Evolutionary conservation across 164 flowering plant genomes (phyloP).

Genomic region (Stephania japonica): DNA sequence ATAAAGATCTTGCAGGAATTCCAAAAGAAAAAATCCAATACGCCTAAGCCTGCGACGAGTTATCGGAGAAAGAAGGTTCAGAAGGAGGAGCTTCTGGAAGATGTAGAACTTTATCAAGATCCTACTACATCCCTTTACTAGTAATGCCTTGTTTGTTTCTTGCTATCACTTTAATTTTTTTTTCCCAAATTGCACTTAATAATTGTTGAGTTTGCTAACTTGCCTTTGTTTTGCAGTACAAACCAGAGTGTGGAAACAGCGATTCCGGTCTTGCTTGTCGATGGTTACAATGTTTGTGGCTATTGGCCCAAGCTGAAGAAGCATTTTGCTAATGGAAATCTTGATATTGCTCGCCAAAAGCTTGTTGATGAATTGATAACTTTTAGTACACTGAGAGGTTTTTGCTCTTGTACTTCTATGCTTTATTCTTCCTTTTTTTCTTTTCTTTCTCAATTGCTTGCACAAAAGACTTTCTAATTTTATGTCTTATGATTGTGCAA

Average conservation of each 20-base stretch:
- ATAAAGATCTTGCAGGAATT: constrained; percentile 46
- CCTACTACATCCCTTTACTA: constrained; percentile 72
- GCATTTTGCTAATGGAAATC: constrained; percentile 78
- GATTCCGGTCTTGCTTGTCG: constrained; percentile 93
- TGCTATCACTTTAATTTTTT: not conserved
- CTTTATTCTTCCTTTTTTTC: not conserved
- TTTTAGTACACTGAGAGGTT: constrained; percentile 77
- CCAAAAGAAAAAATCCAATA: constrained; percentile 48
- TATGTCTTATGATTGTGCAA: not conserved
- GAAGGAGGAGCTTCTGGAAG: constrained; percentile 71
- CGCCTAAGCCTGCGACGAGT: constrained; percentile 80
- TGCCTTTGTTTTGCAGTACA: constrained; percentile 42
- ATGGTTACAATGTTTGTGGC: constrained; percentile 97
- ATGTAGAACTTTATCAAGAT: constrained; percentile 58
- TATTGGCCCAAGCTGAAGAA: constrained; percentile 91
- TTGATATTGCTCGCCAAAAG: constrained; percentile 86
- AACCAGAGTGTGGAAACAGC: constrained; percentile 64
- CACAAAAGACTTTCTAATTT: not conserved
- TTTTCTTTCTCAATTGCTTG: not conserved
- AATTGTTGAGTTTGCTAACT: constrained; percentile 7
- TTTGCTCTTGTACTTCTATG: not conserved
- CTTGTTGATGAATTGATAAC: constrained; percentile 77
- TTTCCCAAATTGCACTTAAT: not conserved
- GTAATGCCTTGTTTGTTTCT: constrained; percentile 31
- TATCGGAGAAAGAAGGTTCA: constrained; percentile 73